Evolutionary conservation across 2,329 filamentous ascomycete species (phyloP).

Genomic region (Aspergillus ochraceus): DNA sequence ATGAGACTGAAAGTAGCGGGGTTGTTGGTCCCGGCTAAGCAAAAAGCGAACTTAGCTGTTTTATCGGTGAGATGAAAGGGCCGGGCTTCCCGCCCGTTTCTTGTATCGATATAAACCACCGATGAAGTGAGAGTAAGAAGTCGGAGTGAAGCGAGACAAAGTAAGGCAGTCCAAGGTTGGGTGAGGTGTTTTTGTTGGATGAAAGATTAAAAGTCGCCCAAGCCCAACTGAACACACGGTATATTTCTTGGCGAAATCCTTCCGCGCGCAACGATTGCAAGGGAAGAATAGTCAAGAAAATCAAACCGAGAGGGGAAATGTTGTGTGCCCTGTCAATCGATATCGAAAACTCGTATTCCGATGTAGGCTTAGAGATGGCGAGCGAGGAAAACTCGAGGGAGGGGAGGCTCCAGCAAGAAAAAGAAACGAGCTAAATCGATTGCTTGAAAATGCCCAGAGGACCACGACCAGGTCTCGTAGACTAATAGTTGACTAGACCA

Average conservation of each 20-base stretch:
- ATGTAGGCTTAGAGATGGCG: not conserved
- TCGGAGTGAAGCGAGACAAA: not conserved
- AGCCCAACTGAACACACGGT: not conserved
- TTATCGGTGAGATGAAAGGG: slow-evolving; percentile 9
- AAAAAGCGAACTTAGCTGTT: not conserved
- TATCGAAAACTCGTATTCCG: not conserved
- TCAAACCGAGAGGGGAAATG: not conserved
- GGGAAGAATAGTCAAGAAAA: not conserved
- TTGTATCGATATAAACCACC: slow-evolving; percentile 17
- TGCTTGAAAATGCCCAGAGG: not conserved
- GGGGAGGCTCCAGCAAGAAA: not conserved
- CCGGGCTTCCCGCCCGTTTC: slow-evolving; percentile 38
- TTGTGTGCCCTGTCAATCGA: not conserved
- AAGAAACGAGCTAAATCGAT: not conserved
- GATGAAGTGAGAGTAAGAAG: not conserved
- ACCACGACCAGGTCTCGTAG: not conserved
- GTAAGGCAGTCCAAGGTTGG: not conserved
- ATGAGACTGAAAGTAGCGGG: not conserved
- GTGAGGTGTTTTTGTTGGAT: not conserved
- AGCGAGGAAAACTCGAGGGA: not conserved
- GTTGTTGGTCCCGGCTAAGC: not conserved
- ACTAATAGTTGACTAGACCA: not conserved
- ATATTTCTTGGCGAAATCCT: not conserved
- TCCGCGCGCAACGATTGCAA: not conserved
- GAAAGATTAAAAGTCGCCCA: not conserved